Base-by-base conservation (phyloP, 441 rosid species). In the Bocquillonia castaneifolia region DNA sequence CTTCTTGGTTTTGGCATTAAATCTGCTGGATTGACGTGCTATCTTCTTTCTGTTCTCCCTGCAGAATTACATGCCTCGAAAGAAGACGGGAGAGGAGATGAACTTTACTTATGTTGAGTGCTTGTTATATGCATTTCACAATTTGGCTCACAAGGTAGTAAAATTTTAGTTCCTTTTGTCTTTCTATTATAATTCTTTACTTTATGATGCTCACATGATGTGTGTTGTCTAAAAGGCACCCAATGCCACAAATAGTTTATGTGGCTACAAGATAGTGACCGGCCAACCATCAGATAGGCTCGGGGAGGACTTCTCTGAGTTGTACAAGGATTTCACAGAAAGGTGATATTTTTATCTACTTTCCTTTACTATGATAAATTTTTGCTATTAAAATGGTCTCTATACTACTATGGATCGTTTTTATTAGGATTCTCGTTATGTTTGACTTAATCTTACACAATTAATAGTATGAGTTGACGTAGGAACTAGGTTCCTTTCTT, bases 241-340 rank as follows among this genome's bases (percentile, higher is more conserved):
- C 23, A 94, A 94, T 84, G 96, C 99, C 32, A 84, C 97, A 69
- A 94, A 94, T 76, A 79, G 94, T 77, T 79, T 94, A 25, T 92
- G 98, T 55, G 99, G 99, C 68, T 92, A 94, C 80, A 90, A 92
- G 78, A 87, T 92, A 76, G 99, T 94, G 76, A 94, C 98, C n/a
- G 99, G 99, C 62, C 98, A 94, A 76, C 99, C 99, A 68, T 94
- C 99, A 45, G 98, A 94, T 75, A 85, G 97, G 82, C 89, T 94
- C 45, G 99, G 99, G 59, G 98, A 92, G 84, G 98, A 94, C 78
- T 94, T 94, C 85, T 90, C 96, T 20, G 99, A 90, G 79, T 68
- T 77, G 36, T 78, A 79, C 78, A 92, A 88, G 78, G 96, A 94
- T 67, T 94, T 94, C 73, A 87, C 78, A 32, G 98, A 92, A 78